phyloP scores from a whole-genome alignment of 139 green algal genomes.

The Choricystis sp. region DNA sequence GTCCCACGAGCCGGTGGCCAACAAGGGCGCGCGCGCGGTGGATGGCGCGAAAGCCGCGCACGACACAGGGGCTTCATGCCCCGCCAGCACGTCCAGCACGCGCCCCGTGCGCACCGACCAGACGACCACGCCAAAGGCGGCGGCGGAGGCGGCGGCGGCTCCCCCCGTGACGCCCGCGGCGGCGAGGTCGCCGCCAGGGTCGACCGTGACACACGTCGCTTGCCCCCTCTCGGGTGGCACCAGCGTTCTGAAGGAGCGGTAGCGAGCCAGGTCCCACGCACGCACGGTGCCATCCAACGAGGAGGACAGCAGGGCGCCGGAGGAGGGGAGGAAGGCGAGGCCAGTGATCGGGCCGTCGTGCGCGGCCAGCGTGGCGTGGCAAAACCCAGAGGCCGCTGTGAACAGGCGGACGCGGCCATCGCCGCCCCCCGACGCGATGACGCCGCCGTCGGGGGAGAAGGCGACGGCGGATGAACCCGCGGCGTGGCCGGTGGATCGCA shows the following conservation, averaged over 20 bases:
- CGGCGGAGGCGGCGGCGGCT: slow-evolving; percentile 60
- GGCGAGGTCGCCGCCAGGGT: slow-evolving; percentile 62
- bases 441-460: slow-evolving; percentile 70
- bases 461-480: slow-evolving; percentile 52
- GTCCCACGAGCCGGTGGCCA: slow-evolving; percentile 83
- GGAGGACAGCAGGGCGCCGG: slow-evolving; percentile 12
- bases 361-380: slow-evolving; percentile 66
- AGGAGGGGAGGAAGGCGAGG: slow-evolving; percentile 51
- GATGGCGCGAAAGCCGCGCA: slow-evolving; percentile 64
- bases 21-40: slow-evolving; percentile 19
- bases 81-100: slow-evolving; percentile 80
- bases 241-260: slow-evolving; percentile 91
- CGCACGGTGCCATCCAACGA: slow-evolving; percentile 81
- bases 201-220: slow-evolving; percentile 70
- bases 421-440: slow-evolving; percentile 69
- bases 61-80: slow-evolving; percentile 79
- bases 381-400: background rate
- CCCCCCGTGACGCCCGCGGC: slow-evolving; percentile 34
- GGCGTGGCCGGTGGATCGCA: slow-evolving; percentile 82
- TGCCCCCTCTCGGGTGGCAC: slow-evolving; percentile 63
- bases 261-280: slow-evolving; percentile 79
- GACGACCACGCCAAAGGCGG: slow-evolving; percentile 86
- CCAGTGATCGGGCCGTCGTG: slow-evolving; percentile 72
- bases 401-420: slow-evolving; percentile 53
- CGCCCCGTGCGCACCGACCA: slow-evolving; percentile 84